Conservation (phyloP, 352 stramenopile species). For the Globisporangium recalcitrans region DNA sequence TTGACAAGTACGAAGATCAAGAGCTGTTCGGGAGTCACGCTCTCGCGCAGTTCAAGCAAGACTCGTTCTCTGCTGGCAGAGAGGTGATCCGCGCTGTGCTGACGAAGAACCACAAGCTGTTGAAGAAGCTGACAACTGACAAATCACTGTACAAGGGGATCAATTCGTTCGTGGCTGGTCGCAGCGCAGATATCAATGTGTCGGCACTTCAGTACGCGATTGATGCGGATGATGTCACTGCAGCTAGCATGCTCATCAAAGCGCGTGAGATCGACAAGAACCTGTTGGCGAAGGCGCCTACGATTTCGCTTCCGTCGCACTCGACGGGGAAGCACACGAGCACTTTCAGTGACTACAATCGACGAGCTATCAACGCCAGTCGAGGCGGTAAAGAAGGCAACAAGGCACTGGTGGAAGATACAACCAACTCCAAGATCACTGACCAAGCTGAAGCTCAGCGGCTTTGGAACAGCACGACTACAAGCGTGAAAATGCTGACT, state of each 20-base stretch:
- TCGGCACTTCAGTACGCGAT: conserved; percentile 64
- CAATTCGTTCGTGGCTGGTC: conserved; percentile 40
- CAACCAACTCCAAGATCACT: not conserved
- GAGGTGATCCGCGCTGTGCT: conserved; percentile 69
- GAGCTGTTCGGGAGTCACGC: conserved; percentile 48
- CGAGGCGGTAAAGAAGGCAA: conserved; percentile 74
- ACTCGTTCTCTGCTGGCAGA: conserved; percentile 45
- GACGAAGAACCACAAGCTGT: conserved; percentile 62
- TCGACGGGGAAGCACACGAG: conserved; percentile 77
- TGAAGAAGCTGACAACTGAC: conserved; percentile 58
- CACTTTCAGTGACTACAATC: conserved; percentile 77
- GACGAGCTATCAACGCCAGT: conserved; percentile 75
- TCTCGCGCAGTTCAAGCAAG: conserved; percentile 32
- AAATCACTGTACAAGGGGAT: conserved; percentile 39
- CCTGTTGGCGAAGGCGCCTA: conserved; percentile 35
- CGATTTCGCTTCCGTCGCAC: conserved; percentile 57
- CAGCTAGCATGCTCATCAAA: conserved; percentile 39
- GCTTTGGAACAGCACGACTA: conserved; percentile 37
- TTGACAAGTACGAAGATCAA: conserved; percentile 48
- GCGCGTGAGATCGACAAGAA: conserved; percentile 39
- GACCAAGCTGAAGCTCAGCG: conserved; percentile 18
- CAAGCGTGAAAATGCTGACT: conserved; percentile 61
- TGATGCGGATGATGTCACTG: conserved; percentile 47
- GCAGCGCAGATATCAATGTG: conserved; percentile 37
- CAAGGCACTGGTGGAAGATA: conserved; percentile 63